These are phyloP conservation scores for Suhomyces emberorum DNA, from an alignment of 805 yeast species.

Conservation along the genomic window DNA sequence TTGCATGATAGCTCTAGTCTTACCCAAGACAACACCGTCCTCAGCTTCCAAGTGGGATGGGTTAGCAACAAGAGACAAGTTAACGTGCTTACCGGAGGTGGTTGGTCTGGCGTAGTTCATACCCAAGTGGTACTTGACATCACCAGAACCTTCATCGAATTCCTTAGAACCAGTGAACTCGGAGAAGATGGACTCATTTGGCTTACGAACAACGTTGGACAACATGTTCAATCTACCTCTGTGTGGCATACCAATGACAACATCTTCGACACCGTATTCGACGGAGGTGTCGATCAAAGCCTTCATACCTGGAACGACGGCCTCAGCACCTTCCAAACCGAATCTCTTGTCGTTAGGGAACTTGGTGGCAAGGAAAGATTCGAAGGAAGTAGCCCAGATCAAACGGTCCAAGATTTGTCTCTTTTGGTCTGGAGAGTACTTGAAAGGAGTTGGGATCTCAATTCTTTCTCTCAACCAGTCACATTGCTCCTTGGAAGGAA, in stretches of 20 bases:
- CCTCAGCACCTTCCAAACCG: conserved; percentile 98
- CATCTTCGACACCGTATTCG: conserved; percentile 89
- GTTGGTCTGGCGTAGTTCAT: conserved; percentile 99
- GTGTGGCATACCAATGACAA: conserved; percentile 99
- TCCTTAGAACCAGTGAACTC: conserved; percentile 91
- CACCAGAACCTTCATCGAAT: conserved; percentile 97
- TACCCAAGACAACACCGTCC: conserved; percentile 97
- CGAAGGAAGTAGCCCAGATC: conserved; percentile 95
- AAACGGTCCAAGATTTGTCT: conserved; percentile 94
- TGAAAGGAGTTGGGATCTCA: conserved; percentile 86
- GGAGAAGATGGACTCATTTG: conserved; percentile 94
- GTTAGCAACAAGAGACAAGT: conserved; percentile 93
- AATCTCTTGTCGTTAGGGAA: conserved; percentile 98
- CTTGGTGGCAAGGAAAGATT: conserved; percentile 86
- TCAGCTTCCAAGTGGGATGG: conserved; percentile 99
- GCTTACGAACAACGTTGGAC: conserved; percentile 97
- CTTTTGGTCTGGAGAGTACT: conserved; percentile 83
- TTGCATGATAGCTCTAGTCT: conserved; percentile 94
- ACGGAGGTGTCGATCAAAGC: conserved; percentile 92
- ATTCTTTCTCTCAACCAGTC: conserved; percentile 98
- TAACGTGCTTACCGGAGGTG: conserved; percentile 94
- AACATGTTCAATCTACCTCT: conserved; percentile 98
- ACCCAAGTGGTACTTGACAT: conserved; percentile 98
- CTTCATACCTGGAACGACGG: conserved; percentile 95
- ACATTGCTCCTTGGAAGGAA: conserved; percentile 91